Evolutionary conservation across 306 rosid genomes (phyloP).

Genomic region (Corylus americana): DNA sequence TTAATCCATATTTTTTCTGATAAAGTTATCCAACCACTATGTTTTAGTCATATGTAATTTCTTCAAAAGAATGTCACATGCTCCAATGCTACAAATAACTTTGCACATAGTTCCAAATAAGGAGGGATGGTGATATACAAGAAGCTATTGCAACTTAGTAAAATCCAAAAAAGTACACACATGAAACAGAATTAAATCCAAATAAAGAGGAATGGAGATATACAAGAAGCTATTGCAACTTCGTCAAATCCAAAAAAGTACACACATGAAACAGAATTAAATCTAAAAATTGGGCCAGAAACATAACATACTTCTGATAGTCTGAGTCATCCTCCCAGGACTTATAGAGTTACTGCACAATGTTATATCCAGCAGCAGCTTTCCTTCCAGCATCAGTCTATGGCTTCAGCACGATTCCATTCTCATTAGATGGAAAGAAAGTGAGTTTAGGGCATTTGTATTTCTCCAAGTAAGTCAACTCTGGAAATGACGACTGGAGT

Average conservation of each 20-base stretch:
- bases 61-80: neutral
- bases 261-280: neutral
- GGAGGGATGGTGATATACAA: neutral
- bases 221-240: neutral
- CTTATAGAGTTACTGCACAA: too few relatives aligned
- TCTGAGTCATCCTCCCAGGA: too few relatives aligned
- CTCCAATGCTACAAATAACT: neutral
- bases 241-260: neutral
- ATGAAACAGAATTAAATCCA: neutral
- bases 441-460: constrained; percentile 4
- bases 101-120: neutral
- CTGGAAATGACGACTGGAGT: neutral
- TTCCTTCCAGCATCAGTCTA: neutral
- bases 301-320: neutral
- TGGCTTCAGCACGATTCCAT: constrained; percentile 9
- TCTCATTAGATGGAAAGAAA: neutral
- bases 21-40: neutral
- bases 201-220: neutral
- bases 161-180: neutral
- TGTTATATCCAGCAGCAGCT: too few relatives aligned
- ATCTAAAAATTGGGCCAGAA: neutral
- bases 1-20: neutral
- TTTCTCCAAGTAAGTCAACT: constrained; percentile 9
- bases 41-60: neutral
- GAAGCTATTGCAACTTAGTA: neutral